These are phyloP conservation scores for Peniophora sp. DNA, from an alignment of 1,284 basidiomycete species.

Conservation along the genomic window DNA sequence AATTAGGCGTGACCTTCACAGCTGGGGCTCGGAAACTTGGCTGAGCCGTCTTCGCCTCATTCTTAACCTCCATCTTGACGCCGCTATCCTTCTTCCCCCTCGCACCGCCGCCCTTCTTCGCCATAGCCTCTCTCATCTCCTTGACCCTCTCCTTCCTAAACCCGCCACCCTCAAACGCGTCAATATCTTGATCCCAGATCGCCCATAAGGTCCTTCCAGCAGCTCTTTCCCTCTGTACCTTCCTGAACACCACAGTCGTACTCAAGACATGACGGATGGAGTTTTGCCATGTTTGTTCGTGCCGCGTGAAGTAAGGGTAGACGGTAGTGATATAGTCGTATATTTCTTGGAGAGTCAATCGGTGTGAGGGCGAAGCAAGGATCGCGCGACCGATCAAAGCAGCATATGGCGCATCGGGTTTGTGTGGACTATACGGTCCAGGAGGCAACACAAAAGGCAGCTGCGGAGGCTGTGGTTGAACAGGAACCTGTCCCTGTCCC, in stretches of 20 bases:
- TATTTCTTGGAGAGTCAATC: constrained; percentile 90
- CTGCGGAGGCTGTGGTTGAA: too few relatives aligned
- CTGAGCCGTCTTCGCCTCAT: too few relatives aligned
- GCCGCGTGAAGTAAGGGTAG: constrained; percentile 88
- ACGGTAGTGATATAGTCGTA: constrained; percentile 94
- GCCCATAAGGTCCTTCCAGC: constrained; percentile 72
- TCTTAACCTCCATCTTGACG: neutral
- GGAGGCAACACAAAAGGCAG: constrained; percentile 71
- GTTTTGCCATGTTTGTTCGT: constrained; percentile 95
- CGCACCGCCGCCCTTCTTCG: constrained; percentile 22
- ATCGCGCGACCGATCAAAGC: constrained; percentile 95
- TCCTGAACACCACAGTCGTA: constrained; percentile 74
- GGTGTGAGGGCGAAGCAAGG: constrained; percentile 75
- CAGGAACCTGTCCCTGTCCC: too few relatives aligned
- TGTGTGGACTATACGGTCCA: constrained; percentile 71
- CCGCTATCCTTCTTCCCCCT: constrained; percentile 14
- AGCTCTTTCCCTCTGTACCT: constrained; percentile 56
- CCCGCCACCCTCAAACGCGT: constrained; percentile 62
- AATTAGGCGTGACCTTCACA: constrained; percentile 21
- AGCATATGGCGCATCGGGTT: constrained; percentile 86
- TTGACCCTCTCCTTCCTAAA: constrained; percentile 65
- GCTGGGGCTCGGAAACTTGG: too few relatives aligned
- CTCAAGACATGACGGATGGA: constrained; percentile 83
- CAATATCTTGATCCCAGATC: constrained; percentile 64
- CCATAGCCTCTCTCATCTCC: constrained; percentile 45